These are phyloP conservation scores for Knoxia roxburghii DNA, from an alignment of 257 asterid species.

Conservation along the genomic window DNA sequence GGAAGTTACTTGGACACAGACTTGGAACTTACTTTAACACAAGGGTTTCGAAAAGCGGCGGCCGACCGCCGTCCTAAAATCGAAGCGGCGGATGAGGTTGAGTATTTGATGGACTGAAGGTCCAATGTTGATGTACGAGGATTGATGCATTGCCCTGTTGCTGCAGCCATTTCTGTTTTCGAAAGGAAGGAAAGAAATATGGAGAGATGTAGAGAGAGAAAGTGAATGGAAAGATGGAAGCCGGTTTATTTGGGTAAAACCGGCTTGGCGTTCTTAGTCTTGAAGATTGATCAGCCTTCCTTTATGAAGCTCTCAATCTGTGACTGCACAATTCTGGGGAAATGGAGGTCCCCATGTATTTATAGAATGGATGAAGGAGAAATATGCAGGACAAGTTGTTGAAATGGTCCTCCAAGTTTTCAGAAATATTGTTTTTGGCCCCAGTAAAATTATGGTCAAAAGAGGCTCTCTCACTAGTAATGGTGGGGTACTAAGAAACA, in stretches of 20 bases:
- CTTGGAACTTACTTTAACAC: conserved; percentile 27
- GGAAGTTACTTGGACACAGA: neutral
- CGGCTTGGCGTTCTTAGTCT: too few species aligned
- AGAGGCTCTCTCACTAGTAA: too few species aligned
- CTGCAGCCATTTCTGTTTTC: conserved; percentile 33
- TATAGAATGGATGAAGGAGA: neutral
- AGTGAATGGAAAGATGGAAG: too few species aligned
- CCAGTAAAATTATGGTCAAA: neutral
- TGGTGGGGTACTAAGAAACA: too few species aligned
- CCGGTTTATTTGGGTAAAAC: too few species aligned
- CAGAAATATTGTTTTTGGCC: neutral
- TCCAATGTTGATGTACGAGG: conserved; percentile 36
- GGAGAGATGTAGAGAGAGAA: neutral
- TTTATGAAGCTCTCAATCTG: neutral
- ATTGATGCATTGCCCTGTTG: conserved; percentile 27
- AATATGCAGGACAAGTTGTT: neutral
- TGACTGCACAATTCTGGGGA: neutral
- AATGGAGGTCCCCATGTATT: neutral
- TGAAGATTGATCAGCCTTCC: neutral
- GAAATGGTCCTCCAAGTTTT: conserved; percentile 5
- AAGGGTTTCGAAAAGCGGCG: conserved; percentile 17
- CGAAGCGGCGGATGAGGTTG: conserved; percentile 30
- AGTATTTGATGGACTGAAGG: conserved; percentile 34
- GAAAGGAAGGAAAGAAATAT: neutral
- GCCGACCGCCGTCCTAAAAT: conserved; percentile 31